Base-by-base conservation (phyloP, 805 yeast genomes). In the Komagataella kurtzmanii region DNA sequence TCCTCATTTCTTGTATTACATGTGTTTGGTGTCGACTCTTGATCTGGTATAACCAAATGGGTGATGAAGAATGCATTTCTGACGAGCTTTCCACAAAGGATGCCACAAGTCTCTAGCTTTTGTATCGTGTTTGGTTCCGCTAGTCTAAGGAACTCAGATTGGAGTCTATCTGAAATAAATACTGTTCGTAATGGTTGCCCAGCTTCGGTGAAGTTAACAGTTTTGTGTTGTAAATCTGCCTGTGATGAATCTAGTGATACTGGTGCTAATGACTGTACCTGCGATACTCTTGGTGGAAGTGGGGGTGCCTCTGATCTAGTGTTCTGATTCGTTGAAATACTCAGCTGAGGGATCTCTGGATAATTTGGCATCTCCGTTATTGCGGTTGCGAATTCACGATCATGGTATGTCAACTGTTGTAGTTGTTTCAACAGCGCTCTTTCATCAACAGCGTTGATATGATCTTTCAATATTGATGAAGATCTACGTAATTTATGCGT, bases 71-170 rank as follows among this genome's bases (percentile, higher is more conserved):
- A 80, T 3, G 85, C 85, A 62, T 79, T 79, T 45, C 80, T 65
- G 47, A 71, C 72, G n/a, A 81, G 65, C 56, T 71, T 76, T 0
- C 87, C 88, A 60, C 85, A 79, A 30, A 81, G 67, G 18, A 81
- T 77, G 10, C 87, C 88, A 59, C 86, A 81, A 0, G 86, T 81
- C 58, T 81, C 88, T 14, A 82, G 64, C 45, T 74, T 74, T 14
- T 63, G 63, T 1, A 48, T 21, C 1, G 88, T 81, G 58, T 81
- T 82, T 3, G 64, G 55, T 17, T 61, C 56, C 1, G 86, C 81
- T 10, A 77, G 59, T 21, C 61, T 57, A 7, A 79, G 65, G 56
- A 81, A 81, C 21, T 59, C 54, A 1, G 61, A 52, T 30, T 76
- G 68, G 17, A 81, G 63, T 23, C 64, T 63, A 0, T 62, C 50